Percentiles rank a stretch among this genome's conserved stretches.
phyloP scores from a whole-genome alignment of 116 monocot species.

The Trichopus zeylanicus region DNA sequence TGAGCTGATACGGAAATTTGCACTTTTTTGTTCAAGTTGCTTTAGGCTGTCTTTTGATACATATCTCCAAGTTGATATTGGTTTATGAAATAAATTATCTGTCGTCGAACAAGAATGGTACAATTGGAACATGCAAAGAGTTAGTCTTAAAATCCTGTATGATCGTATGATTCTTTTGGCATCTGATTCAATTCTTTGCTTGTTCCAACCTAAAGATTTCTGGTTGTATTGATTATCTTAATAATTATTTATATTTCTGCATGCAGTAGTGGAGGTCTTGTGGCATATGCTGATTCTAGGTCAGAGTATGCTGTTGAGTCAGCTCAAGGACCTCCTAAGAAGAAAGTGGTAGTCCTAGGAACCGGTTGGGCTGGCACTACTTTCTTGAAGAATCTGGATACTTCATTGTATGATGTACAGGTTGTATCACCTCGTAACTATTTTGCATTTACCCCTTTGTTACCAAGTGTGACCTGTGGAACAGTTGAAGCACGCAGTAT shows the following conservation, averaged over 20 bases:
- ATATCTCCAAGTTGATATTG: not conserved
- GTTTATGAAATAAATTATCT: not conserved
- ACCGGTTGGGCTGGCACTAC: slow-evolving; percentile 95
- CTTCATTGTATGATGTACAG: slow-evolving; percentile 63
- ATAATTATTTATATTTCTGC: not conserved
- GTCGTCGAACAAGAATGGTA: not conserved
- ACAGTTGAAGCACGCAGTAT: slow-evolving; percentile 90
- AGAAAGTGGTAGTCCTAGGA: slow-evolving; percentile 88
- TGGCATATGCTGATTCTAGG: slow-evolving; percentile 79
- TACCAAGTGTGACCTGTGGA: slow-evolving; percentile 95
- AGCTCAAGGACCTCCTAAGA: slow-evolving; percentile 31
- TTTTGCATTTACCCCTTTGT: slow-evolving; percentile 85
- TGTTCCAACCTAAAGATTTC: not conserved
- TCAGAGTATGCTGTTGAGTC: slow-evolving; percentile 20
- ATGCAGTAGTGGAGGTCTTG: slow-evolving; percentile 65
- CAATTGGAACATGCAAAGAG: not conserved
- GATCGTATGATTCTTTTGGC: not conserved
- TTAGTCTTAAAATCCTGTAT: not conserved
- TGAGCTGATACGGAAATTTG: too few species aligned
- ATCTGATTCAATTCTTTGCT: not conserved
- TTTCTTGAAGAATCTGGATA: slow-evolving; percentile 75
- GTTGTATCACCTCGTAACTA: slow-evolving; percentile 93
- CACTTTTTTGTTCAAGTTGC: not conserved
- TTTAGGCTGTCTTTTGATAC: too few species aligned
- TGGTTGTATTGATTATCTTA: too few species aligned